Conservation (phyloP, 139 green algal genomes). For the Haematococcus sp. region DNA sequence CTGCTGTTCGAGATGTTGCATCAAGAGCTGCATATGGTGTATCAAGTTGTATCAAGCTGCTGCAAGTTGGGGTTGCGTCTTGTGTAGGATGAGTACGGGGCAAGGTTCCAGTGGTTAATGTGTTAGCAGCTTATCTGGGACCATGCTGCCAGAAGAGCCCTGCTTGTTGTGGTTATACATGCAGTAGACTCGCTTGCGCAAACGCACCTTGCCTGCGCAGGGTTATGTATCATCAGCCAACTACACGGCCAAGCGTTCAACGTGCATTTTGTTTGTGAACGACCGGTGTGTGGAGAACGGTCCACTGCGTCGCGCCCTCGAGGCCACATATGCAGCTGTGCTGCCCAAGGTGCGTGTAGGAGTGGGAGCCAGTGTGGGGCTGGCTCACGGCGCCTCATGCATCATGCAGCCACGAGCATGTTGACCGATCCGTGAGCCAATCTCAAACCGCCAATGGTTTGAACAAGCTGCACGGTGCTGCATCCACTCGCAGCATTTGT, state of each 20-base stretch:
- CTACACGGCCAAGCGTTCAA: conserved; percentile 67
- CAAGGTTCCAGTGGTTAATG: too few relatives aligned
- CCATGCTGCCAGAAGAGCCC: too few relatives aligned
- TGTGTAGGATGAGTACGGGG: too few relatives aligned
- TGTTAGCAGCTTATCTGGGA: too few relatives aligned
- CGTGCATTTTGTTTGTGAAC: conserved; percentile 96
- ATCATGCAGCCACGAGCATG: too few relatives aligned
- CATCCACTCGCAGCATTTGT: too few relatives aligned
- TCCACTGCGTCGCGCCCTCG: conserved; percentile 74
- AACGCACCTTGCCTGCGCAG: too few relatives aligned
- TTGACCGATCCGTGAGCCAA: too few relatives aligned
- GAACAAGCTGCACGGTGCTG: not conserved
- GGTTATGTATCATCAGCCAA: conserved; percentile 70
- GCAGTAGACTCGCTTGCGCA: too few relatives aligned
- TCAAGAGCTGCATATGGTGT: not conserved
- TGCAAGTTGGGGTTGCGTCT: too few relatives aligned
- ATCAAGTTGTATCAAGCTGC: too few relatives aligned
- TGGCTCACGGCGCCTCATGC: not conserved
- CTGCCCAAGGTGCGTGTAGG: conserved; percentile 34
- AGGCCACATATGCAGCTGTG: conserved; percentile 72
- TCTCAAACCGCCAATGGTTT: not conserved
- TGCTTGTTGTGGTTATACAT: too few relatives aligned
- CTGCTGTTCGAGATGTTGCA: not conserved
- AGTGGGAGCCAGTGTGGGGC: not conserved
- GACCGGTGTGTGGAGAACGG: conserved; percentile 82